Conservation (phyloP, 805 yeast species). For the Ogataea kodamae region DNA sequence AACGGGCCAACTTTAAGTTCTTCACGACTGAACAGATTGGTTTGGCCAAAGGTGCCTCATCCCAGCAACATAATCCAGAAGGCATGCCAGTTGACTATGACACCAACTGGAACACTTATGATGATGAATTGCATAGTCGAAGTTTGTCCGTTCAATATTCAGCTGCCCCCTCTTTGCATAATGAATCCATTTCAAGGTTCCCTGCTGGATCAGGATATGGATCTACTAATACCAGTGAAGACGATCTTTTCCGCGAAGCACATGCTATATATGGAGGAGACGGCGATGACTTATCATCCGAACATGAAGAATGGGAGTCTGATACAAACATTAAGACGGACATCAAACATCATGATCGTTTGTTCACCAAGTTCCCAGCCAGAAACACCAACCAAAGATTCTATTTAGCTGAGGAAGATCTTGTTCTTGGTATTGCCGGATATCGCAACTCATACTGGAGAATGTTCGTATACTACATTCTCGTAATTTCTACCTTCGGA, state of each 20-base stretch:
- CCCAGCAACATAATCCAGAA: conserved; percentile 38
- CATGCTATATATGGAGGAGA: conserved; percentile 20
- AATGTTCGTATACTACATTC: conserved; percentile 43
- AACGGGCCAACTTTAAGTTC: conserved; percentile 60
- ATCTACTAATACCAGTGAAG: conserved; percentile 19
- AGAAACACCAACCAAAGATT: conserved; percentile 64
- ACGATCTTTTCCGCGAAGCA: conserved; percentile 18
- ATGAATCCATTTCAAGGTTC: conserved; percentile 1
- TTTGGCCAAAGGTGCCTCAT: conserved; percentile 83
- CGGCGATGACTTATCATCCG: conserved; percentile 16
- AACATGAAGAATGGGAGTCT: conserved; percentile 12
- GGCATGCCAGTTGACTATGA: conserved; percentile 62
- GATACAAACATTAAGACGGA: conserved; percentile 25
- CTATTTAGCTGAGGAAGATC: conserved; percentile 92
- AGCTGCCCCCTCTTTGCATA: conserved; percentile 4
- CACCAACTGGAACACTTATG: conserved; percentile 68
- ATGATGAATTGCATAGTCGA: conserved; percentile 37
- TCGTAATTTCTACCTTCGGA: conserved; percentile 65
- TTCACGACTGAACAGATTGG: conserved; percentile 82
- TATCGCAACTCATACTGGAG: conserved; percentile 54
- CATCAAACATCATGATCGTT: conserved; percentile 38
- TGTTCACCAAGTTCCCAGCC: conserved; percentile 41
- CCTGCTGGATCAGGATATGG: conserved; percentile 12
- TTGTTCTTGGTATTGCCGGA: conserved; percentile 93
- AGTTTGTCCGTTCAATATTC: conserved; percentile 12